phyloP scores from a whole-genome alignment of 305 asterid genomes.

The Nicotiana rustica region DNA sequence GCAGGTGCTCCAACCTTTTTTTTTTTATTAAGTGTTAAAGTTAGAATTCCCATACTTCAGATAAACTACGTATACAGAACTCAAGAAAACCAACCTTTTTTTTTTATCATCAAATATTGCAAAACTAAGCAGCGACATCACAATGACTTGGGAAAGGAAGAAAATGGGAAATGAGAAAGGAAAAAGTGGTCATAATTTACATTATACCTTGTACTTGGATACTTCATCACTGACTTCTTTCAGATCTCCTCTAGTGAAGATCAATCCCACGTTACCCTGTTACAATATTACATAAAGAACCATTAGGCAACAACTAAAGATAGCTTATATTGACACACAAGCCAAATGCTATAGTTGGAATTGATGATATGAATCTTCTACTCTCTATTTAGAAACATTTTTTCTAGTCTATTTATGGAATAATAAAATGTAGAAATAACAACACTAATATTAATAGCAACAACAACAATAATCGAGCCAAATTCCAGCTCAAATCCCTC shows the following conservation, averaged over 20 bases:
- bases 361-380: background rate
- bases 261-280: constrained; percentile 51
- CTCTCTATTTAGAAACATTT: background rate
- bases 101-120: background rate
- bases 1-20: constrained; percentile 54
- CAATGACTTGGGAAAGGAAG: background rate
- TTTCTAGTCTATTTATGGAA: background rate
- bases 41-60: constrained; percentile 9
- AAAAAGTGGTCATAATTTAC: background rate
- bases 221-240: constrained; percentile 54
- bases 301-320: background rate
- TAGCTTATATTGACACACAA: background rate
- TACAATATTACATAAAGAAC: background rate
- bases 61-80: background rate
- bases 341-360: background rate
- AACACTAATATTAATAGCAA: background rate
- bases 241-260: constrained; percentile 51
- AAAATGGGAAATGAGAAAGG: background rate
- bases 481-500: background rate
- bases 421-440: background rate
- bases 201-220: constrained; percentile 46
- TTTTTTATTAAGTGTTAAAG: constrained; percentile 25
- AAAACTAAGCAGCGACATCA: background rate
- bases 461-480: background rate
- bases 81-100: background rate